These are phyloP conservation scores for Penicillium sp. DNA, from an alignment of 2,329 filamentous ascomycete genomes.

Conservation along the genomic window DNA sequence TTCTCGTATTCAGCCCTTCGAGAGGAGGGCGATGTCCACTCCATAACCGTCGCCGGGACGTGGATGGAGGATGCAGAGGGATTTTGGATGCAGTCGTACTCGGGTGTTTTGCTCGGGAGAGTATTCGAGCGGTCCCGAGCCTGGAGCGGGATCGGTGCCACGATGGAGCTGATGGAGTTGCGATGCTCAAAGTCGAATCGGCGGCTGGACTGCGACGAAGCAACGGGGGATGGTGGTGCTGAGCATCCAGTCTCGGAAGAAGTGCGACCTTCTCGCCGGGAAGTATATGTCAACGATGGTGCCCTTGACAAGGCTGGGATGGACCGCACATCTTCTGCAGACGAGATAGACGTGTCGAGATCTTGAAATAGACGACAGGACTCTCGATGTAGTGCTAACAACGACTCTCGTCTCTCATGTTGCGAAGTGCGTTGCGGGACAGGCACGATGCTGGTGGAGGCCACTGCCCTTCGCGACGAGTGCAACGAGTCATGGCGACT, in stretches of 20 bases:
- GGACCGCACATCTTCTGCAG: constrained; percentile 7
- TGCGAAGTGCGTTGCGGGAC: constrained; percentile 25
- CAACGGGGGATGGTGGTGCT: constrained; percentile 23
- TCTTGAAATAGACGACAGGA: constrained; percentile 47
- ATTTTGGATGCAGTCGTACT: constrained; percentile 20
- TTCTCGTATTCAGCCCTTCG: constrained; percentile 56
- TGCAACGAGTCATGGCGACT: constrained; percentile 35
- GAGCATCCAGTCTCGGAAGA: constrained; percentile 23
- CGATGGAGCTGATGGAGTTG: constrained; percentile 14
- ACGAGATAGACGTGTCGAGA: constrained; percentile 6
- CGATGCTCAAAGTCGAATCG: constrained; percentile 17
- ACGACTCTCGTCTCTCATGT: constrained; percentile 36
- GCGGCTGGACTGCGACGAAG: constrained; percentile 19
- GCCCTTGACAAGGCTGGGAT: constrained; percentile 7
- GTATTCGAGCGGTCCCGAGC: constrained; percentile 23
- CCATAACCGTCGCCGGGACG: constrained; percentile 46
- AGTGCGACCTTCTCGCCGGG: constrained; percentile 11
- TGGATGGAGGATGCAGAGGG: constrained; percentile 28
- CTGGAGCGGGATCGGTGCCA: constrained; percentile 9
- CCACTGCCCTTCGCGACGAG: constrained; percentile 33
- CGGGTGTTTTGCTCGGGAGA: constrained; percentile 13
- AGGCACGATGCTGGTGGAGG: constrained; percentile 30
- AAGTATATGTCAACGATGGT: constrained; percentile 13
- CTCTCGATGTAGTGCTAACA: constrained; percentile 45
- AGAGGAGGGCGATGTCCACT: constrained; percentile 52